Percentiles rank a stretch among this genome's conserved stretches.
Conservation (phyloP, 1,284 basidiomycete genomes). For the Phenoliferia sp. region DNA sequence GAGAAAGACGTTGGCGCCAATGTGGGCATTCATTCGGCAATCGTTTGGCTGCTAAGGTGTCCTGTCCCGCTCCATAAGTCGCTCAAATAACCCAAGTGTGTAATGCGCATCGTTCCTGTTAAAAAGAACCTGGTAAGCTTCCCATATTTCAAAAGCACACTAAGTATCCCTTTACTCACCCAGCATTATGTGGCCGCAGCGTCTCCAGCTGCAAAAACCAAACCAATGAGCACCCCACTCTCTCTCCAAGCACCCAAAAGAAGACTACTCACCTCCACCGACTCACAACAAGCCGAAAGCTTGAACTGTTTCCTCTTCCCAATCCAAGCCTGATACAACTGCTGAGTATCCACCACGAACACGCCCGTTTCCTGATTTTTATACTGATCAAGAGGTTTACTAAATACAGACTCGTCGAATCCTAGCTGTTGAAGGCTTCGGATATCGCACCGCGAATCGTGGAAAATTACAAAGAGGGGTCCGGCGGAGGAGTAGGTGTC, state of each 20-base stretch:
- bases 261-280: constrained; percentile 1
- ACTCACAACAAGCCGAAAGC: constrained; percentile 14
- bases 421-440: constrained; percentile 12
- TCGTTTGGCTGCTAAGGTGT: no score
- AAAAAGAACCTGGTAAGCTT: no score
- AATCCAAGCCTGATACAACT: constrained; percentile 17
- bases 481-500: constrained; percentile 7
- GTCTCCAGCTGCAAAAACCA: neutral
- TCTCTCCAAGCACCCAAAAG: neutral
- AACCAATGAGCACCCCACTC: neutral
- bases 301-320: constrained; percentile 7
- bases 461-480: constrained; percentile 26
- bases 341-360: constrained; percentile 25
- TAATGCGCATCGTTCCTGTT: no score
- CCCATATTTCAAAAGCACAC: no score
- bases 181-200: constrained; percentile 23
- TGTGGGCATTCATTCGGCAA: no score
- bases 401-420: constrained; percentile 2
- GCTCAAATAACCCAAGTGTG: no score
- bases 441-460: constrained; percentile 24
- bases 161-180: no score
- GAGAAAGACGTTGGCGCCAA: no score
- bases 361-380: neutral
- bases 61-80: no score
- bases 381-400: neutral